These are phyloP conservation scores for Ophiocordyceps camponoti-rufipedis DNA, from an alignment of 2,329 filamentous ascomycete genomes.

Conservation along the genomic window DNA sequence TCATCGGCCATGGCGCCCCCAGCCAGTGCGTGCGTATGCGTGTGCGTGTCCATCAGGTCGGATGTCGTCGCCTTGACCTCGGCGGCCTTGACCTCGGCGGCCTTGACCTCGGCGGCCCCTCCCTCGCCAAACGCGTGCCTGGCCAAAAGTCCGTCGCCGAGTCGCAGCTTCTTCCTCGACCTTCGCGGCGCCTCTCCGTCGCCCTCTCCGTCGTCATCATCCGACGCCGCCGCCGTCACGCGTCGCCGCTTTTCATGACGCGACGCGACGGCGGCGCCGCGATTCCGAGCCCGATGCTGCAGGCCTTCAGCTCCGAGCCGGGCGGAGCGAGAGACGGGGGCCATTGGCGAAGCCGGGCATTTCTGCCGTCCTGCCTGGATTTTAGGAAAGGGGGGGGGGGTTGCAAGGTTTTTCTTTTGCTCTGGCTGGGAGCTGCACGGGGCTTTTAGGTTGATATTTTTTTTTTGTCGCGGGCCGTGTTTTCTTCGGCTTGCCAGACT, in stretches of 20 bases:
- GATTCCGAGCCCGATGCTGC: slow-evolving; percentile 10
- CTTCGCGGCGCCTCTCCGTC: slow-evolving; percentile 24
- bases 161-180: slow-evolving; percentile 26
- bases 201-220: slow-evolving; percentile 10
- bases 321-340: slow-evolving; percentile 31
- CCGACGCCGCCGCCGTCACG: too few species aligned
- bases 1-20: too few species aligned
- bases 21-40: too few species aligned
- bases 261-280: not conserved
- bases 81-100: too few species aligned
- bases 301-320: slow-evolving; percentile 27
- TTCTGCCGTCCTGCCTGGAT: too few species aligned
- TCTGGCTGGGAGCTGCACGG: not conserved
- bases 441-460: too few species aligned
- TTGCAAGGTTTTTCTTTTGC: too few species aligned
- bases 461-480: too few species aligned
- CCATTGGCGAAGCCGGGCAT: slow-evolving; percentile 22
- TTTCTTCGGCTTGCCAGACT: too few species aligned
- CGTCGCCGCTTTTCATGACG: not conserved
- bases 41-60: too few species aligned
- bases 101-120: slow-evolving; percentile 8
- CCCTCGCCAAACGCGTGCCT: slow-evolving; percentile 7
- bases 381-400: too few species aligned
- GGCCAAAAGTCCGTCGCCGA: slow-evolving; percentile 32
- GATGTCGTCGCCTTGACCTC: too few species aligned